Evolutionary conservation across 768 basidiomycete genomes (phyloP).

Genomic region (Boletus vermiculosoides): DNA sequence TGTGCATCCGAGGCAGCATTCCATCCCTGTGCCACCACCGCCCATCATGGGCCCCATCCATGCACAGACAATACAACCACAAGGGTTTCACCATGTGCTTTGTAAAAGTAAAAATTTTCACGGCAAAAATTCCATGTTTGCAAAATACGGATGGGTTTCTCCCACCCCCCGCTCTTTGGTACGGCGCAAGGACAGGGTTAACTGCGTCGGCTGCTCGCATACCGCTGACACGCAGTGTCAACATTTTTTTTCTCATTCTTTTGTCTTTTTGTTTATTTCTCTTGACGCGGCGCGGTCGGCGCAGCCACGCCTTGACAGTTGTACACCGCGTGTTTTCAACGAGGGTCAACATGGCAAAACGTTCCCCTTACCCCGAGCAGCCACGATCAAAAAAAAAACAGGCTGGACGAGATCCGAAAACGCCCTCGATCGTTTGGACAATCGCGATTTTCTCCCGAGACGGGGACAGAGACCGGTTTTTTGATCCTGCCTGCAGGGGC

Average conservation of each 20-base stretch:
- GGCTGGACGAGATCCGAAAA: not conserved
- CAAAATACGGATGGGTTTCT: not conserved
- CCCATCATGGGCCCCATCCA: too few relatives aligned
- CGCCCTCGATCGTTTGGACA: constrained; percentile 6
- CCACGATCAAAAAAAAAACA: constrained; percentile 1
- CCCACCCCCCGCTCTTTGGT: not conserved
- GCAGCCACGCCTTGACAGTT: constrained; percentile 4
- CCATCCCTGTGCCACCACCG: constrained; percentile 14
- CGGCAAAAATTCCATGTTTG: not conserved
- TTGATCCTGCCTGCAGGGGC: too few relatives aligned
- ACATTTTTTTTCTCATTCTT: not conserved
- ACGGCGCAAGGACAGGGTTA: not conserved
- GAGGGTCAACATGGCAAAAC: constrained; percentile 14
- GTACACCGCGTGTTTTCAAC: constrained; percentile 26
- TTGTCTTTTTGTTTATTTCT: not conserved
- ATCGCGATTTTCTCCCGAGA: not conserved
- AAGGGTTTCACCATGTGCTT: constrained; percentile 9
- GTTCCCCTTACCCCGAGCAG: not conserved
- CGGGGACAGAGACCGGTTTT: too few relatives aligned
- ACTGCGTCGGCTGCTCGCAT: not conserved
- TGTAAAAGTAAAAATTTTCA: not conserved
- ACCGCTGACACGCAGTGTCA: not conserved
- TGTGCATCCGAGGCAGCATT: constrained; percentile 7
- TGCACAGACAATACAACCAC: not conserved
- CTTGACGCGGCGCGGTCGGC: constrained; percentile 5